These are phyloP conservation scores for Fragosphaeria purpurea DNA, from an alignment of 2,329 filamentous ascomycete genomes.

Conservation along the genomic window DNA sequence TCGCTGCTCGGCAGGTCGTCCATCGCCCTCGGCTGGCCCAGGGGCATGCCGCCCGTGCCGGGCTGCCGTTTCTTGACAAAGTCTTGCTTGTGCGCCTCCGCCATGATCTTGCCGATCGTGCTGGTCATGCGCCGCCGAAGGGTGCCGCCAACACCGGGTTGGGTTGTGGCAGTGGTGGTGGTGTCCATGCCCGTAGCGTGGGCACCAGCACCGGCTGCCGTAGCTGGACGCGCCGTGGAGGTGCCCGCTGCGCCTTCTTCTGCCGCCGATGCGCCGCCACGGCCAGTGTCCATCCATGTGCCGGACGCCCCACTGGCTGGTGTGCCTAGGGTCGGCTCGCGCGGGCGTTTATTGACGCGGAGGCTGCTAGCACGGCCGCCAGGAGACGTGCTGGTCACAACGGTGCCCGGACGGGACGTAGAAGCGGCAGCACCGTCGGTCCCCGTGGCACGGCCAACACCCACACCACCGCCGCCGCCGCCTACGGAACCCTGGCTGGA, in stretches of 20 bases:
- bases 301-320: not conserved
- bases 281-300: not conserved
- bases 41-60: not conserved
- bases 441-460: not conserved
- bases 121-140: slow-evolving; percentile 22
- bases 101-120: slow-evolving; percentile 48
- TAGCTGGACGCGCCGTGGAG: slow-evolving; percentile 4
- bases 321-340: slow-evolving; percentile 1
- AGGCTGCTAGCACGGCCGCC: not conserved
- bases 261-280: not conserved
- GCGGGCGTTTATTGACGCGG: not conserved
- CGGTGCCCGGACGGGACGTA: too few species aligned
- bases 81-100: slow-evolving; percentile 79
- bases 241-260: slow-evolving; percentile 8
- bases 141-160: slow-evolving; percentile 5
- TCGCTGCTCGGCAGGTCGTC: slow-evolving; percentile 11
- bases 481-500: too few species aligned
- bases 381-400: not conserved
- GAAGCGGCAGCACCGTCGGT: slow-evolving; percentile 7
- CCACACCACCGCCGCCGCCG: too few species aligned
- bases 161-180: too few species aligned
- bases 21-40: not conserved
- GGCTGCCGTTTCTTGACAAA: slow-evolving; percentile 67
- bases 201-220: too few species aligned
- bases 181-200: too few species aligned